Percentiles rank a stretch among this genome's conserved stretches.
phyloP scores from a whole-genome alignment of 192 early-diverging fungal species.

The Rhizophagus prolifer region DNA sequence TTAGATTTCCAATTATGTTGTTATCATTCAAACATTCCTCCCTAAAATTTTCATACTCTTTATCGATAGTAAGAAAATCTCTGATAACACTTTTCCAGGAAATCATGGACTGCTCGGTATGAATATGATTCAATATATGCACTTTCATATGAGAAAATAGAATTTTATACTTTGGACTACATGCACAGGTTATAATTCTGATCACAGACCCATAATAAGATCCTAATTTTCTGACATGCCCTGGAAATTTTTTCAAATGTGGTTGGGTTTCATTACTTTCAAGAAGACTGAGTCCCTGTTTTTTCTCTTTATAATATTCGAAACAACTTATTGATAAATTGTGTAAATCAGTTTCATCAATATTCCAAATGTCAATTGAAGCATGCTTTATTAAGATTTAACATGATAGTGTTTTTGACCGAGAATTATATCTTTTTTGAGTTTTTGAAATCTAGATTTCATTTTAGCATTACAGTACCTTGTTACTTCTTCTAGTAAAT shows the following conservation, averaged over 20 bases:
- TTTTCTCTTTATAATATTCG: neutral
- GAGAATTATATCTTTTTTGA: neutral
- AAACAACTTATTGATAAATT: neutral
- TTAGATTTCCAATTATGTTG: neutral
- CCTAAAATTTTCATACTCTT: neutral
- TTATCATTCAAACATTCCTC: neutral
- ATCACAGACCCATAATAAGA: neutral
- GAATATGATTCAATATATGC: neutral
- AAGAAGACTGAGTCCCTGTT: too few relatives aligned
- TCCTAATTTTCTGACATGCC: neutral
- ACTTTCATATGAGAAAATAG: constrained; percentile 2
- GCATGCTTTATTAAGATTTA: neutral
- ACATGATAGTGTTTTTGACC: neutral
- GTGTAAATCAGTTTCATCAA: neutral
- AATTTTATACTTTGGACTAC: neutral
- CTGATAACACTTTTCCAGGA: neutral
- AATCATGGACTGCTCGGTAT: neutral
- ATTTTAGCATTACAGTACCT: neutral
- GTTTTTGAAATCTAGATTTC: neutral
- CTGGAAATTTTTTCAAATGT: neutral
- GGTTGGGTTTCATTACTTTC: neutral
- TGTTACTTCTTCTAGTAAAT: neutral
- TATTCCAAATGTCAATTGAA: neutral
- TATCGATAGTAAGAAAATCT: neutral
- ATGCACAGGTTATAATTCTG: neutral